These are phyloP conservation scores for Clavispora carvajalis DNA, from an alignment of 805 yeast genomes.

Conservation along the genomic window DNA sequence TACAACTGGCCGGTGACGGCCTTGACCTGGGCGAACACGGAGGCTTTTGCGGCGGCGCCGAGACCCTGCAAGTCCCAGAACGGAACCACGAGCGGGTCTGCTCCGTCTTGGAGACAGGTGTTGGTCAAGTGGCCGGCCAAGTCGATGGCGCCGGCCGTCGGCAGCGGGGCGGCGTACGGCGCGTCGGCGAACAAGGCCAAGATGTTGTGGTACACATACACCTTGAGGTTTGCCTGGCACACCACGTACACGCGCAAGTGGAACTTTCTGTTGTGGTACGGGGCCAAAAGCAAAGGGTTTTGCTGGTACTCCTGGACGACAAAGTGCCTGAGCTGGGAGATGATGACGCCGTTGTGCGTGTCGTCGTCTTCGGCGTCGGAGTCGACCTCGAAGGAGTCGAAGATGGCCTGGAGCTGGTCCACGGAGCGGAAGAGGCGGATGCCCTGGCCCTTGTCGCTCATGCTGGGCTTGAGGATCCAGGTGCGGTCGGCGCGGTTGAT, in stretches of 20 bases:
- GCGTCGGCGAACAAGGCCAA: constrained; percentile 73
- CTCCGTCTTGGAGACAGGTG: constrained; percentile 76
- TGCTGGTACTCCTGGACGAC: constrained; percentile 77
- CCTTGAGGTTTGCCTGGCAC: constrained; percentile 67
- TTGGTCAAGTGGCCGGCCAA: constrained; percentile 84
- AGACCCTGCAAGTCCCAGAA: constrained; percentile 51
- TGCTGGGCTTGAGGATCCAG: constrained; percentile 93
- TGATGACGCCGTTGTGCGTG: constrained; percentile 60
- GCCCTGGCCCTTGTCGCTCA: constrained; percentile 98
- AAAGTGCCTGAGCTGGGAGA: constrained; percentile 86
- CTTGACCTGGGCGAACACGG: constrained; percentile 52
- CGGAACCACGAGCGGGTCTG: constrained; percentile 52
- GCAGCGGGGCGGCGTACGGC: constrained; percentile 35
- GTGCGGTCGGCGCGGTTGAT: constrained; percentile 55
- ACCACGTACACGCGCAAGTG: constrained; percentile 85
- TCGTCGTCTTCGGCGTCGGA: constrained; percentile 49
- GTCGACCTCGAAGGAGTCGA: constrained; percentile 82
- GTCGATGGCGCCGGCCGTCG: constrained; percentile 29
- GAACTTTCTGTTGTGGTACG: constrained; percentile 68
- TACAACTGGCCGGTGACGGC: constrained; percentile 65
- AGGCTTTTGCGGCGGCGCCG: constrained; percentile 22
- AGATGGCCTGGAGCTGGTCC: constrained; percentile 75
- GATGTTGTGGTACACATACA: constrained; percentile 75
- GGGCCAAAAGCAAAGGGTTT: constrained; percentile 60
- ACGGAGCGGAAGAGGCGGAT: constrained; percentile 75